A percentile compares a stretch with the other conserved stretches of the same genome.
phyloP scores from a whole-genome alignment of 1,284 basidiomycete genomes.

The Ustilago hordei region DNA sequence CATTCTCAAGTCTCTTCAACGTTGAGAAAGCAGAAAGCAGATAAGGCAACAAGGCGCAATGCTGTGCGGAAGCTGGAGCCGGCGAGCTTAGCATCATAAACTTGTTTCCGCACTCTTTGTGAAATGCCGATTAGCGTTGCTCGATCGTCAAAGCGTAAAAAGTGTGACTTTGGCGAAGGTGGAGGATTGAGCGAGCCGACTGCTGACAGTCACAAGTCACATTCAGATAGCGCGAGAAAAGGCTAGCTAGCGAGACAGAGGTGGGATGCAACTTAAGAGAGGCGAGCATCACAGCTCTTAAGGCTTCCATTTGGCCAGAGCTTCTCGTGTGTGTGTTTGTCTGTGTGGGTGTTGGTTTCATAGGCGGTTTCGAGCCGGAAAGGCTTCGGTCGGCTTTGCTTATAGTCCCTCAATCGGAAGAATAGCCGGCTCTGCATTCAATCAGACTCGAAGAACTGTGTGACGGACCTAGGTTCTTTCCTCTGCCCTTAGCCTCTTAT shows the following conservation, averaged over 20 bases:
- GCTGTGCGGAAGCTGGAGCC: neutral
- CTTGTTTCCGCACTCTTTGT: neutral
- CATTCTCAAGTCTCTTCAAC: no score
- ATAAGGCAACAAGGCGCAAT: neutral
- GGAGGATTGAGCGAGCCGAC: neutral
- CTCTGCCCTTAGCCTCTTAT: neutral
- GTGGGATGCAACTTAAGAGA: neutral
- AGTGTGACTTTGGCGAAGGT: slow-evolving; percentile 15
- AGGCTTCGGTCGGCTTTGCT: slow-evolving; percentile 1
- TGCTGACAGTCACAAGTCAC: neutral
- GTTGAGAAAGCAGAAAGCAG: neutral
- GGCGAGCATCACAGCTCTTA: slow-evolving; percentile 4
- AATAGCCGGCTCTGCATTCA: slow-evolving; percentile 14
- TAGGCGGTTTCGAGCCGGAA: neutral
- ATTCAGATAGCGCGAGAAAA: neutral
- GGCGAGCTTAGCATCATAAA: neutral
- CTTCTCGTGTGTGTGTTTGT: neutral
- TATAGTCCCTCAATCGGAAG: slow-evolving; percentile 11
- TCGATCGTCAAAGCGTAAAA: slow-evolving; percentile 5
- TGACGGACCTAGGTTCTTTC: neutral
- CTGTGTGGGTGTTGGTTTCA: slow-evolving; percentile 1
- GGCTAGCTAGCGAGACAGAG: neutral
- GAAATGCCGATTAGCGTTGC: neutral
- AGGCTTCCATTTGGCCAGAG: neutral
- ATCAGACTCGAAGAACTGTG: neutral